Conservation (phyloP, 2,329 filamentous ascomycete species). For the Neofusicoccum parvum region DNA sequence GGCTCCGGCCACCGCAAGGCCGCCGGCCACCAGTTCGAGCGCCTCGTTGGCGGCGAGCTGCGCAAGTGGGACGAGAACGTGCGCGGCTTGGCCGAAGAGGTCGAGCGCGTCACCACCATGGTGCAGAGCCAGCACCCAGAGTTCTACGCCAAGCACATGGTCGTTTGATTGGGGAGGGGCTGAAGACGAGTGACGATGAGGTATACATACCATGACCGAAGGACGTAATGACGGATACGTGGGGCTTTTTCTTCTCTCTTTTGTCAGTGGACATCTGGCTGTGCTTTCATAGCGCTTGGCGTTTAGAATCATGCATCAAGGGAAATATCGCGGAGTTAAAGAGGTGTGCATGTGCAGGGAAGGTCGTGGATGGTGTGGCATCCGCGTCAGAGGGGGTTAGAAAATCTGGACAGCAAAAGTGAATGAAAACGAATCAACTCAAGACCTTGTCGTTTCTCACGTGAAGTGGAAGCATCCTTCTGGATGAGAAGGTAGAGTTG, state of each 20-base stretch:
- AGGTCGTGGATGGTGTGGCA: too few relatives aligned
- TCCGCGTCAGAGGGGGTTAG: too few relatives aligned
- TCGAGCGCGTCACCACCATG: constrained; percentile 81
- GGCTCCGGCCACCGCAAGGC: constrained; percentile 70
- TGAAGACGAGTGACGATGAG: background rate
- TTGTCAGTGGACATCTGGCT: background rate
- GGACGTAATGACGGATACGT: background rate
- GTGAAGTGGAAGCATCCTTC: too few relatives aligned
- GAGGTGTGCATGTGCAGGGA: background rate
- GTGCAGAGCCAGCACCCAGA: constrained; percentile 78
- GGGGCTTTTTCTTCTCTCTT: background rate
- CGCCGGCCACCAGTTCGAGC: constrained; percentile 61
- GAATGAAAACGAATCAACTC: too few relatives aligned
- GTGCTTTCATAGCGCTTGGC: background rate
- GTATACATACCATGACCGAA: background rate
- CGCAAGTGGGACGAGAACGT: constrained; percentile 89
- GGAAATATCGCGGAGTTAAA: background rate
- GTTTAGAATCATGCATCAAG: background rate
- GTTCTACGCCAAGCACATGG: constrained; percentile 42
- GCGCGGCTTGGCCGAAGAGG: constrained; percentile 81
- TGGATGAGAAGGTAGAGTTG: too few relatives aligned
- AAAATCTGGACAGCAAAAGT: too few relatives aligned
- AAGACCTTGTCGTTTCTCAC: too few relatives aligned
- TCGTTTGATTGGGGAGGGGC: background rate
- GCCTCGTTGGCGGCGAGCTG: constrained; percentile 67